Percentiles rank a stretch among this genome's conserved stretches.
Evolutionary conservation across 768 basidiomycete genomes (phyloP).

Genomic region (Glaciozyma martinii): DNA sequence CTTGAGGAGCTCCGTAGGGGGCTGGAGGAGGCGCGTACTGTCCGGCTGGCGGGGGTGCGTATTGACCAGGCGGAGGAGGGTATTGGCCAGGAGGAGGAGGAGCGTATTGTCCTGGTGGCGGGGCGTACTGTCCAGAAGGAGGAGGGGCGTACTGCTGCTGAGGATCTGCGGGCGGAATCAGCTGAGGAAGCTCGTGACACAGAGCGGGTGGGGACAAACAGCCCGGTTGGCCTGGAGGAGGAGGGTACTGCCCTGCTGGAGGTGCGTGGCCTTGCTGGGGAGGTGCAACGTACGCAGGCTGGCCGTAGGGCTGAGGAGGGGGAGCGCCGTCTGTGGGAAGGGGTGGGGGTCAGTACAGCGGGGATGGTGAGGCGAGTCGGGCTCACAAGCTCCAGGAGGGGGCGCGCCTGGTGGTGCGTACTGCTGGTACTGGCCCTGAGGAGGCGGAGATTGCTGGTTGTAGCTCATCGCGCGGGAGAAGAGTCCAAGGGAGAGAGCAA

Average conservation of each 20-base stretch:
- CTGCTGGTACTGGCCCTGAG: neutral
- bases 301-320: neutral
- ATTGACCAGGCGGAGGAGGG: neutral
- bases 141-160: neutral
- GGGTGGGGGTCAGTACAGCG: too few relatives aligned
- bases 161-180: neutral
- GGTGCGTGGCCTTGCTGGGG: neutral
- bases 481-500: neutral
- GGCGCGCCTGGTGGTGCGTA: too few relatives aligned
- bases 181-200: neutral
- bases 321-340: neutral
- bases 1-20: neutral
- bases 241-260: neutral
- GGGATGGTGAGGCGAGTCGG: too few relatives aligned
- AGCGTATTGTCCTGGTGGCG: conserved; percentile 11
- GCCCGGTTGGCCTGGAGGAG: neutral
- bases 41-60: neutral
- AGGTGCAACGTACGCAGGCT: neutral
- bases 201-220: neutral
- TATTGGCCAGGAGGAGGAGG: neutral
- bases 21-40: conserved; percentile 2
- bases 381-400: too few relatives aligned
- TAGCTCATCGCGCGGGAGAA: neutral
- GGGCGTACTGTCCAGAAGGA: conserved; percentile 11
- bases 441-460: neutral